A percentile compares a stretch with the other conserved stretches of the same genome.
Evolutionary conservation across 2,329 filamentous ascomycete genomes (phyloP).

Genomic region (Cryphonectria carpinicola): DNA sequence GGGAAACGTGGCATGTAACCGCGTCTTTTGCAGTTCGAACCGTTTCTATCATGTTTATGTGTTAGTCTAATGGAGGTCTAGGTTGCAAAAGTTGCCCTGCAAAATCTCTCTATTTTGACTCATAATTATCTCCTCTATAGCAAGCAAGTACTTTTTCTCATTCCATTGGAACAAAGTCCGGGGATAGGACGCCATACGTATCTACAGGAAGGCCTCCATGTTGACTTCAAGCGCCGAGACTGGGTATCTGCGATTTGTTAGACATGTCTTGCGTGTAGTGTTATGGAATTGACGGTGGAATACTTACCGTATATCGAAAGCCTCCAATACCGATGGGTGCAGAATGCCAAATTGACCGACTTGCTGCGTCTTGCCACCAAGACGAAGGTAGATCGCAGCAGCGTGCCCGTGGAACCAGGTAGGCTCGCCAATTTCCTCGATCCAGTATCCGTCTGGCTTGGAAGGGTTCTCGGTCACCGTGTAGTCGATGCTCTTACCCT

Average conservation of each 20-base stretch:
- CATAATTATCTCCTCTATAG: slow-evolving; percentile 10
- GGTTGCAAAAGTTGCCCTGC: not conserved
- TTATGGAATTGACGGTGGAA: not conserved
- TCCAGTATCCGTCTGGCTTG: slow-evolving; percentile 82
- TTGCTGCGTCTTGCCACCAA: slow-evolving; percentile 72
- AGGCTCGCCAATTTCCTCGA: slow-evolving; percentile 86
- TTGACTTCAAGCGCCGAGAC: slow-evolving; percentile 95
- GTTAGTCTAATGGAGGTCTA: not conserved
- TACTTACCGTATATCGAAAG: slow-evolving; percentile 81
- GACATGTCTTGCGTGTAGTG: not conserved
- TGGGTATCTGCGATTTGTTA: slow-evolving; percentile 66
- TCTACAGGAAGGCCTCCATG: slow-evolving; percentile 84
- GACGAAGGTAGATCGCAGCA: slow-evolving; percentile 78
- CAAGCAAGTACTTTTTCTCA: slow-evolving; percentile 6
- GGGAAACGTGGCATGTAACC: not conserved
- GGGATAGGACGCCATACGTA: not conserved
- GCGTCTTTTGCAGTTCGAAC: not conserved
- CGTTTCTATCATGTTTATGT: not conserved
- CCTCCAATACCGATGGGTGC: slow-evolving; percentile 90
- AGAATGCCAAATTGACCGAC: slow-evolving; percentile 94
- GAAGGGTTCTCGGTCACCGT: slow-evolving; percentile 57
- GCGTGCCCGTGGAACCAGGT: slow-evolving; percentile 93
- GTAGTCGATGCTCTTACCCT: slow-evolving; percentile 54
- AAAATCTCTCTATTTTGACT: slow-evolving; percentile 8
- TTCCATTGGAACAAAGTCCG: not conserved